Evolutionary conservation across 495 filamentous ascomycete genomes (phyloP), one percentile per base, ranked within the genome.

Genomic region (Xylaria telfairii): DNA sequence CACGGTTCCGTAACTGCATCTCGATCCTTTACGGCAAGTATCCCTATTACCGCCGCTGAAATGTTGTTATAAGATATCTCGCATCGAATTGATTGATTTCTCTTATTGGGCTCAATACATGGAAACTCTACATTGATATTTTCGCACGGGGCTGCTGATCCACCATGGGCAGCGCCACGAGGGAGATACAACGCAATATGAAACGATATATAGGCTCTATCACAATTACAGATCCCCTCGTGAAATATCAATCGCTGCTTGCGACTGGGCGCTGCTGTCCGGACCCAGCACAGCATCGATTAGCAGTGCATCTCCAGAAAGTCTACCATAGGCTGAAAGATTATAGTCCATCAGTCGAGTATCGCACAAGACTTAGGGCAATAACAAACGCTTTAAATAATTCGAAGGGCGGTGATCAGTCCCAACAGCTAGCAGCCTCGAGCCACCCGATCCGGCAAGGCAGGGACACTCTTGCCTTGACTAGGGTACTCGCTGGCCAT

Each of bases 191-290:
- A 3, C 65, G 17, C 72, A 81, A 81, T 69, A 81, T 77, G 57
- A 82, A 76, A 66, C 74, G 77, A 69, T 73, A 75, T 19, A 73
- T 79, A 42, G 81, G 80, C 64, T 81, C 79, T 51, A 67, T 92
- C 26, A 84, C 89, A 59, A 92, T 94, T 72, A 92, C 92, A 8
- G 91, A 92, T 74, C 92, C 91, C 5, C 80, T 92, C 44, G 83
- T 92, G 68, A 87, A 91, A 63, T 94, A 93, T 75, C 84, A 88
- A 30, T 79, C 89, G 3, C 79, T 92, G 4, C 75, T 92, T 13
- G 83, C 88, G 47, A 89, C 89, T 0, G 87, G 88, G 54, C 70
- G 79, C 41, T 89, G 89, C 70, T 73, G 78, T 28, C 90, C 88
- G 15, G 91, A 93, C 79, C 84, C 86, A 0, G 81, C 90, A n/a